Conservation (phyloP, 768 basidiomycete genomes). For the Leccinum truebloodii region DNA sequence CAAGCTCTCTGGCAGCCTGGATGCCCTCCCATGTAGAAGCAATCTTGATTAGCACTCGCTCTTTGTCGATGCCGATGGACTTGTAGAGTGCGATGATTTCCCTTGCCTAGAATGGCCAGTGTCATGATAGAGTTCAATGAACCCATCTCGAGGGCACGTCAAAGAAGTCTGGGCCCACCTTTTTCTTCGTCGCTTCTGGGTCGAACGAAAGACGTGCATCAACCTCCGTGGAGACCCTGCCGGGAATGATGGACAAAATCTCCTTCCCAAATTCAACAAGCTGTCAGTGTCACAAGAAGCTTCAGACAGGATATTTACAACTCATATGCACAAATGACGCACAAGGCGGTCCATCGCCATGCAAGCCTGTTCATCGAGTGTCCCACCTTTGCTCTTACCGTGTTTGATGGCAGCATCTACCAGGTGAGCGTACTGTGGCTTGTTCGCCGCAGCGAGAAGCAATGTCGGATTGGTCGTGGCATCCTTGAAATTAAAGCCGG, state of each 20-base stretch:
- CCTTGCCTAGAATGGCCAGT: conserved; percentile 47
- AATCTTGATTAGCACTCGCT: conserved; percentile 96
- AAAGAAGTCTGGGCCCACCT: conserved; percentile 40
- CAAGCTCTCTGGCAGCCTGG: conserved; percentile 93
- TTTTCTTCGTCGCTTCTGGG: conserved; percentile 82
- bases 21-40: conserved; percentile 99
- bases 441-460: conserved; percentile 88
- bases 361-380: conserved; percentile 70
- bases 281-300: not conserved
- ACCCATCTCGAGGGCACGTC: not conserved
- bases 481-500: conserved; percentile 50
- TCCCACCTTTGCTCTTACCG: conserved; percentile 77
- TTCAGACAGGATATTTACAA: not conserved
- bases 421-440: conserved; percentile 77
- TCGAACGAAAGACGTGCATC: conserved; percentile 96
- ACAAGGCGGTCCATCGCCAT: conserved; percentile 22
- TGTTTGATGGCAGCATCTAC: conserved; percentile 71
- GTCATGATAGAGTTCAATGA: not conserved
- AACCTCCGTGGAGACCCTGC: conserved; percentile 96
- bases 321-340: not conserved
- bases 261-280: conserved; percentile 93
- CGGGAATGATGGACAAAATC: conserved; percentile 90
- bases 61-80: conserved; percentile 82
- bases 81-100: conserved; percentile 91
- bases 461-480: conserved; percentile 96